phyloP scores from a whole-genome alignment of 352 stramenopile species.

The Blastocystis hominis region DNA sequence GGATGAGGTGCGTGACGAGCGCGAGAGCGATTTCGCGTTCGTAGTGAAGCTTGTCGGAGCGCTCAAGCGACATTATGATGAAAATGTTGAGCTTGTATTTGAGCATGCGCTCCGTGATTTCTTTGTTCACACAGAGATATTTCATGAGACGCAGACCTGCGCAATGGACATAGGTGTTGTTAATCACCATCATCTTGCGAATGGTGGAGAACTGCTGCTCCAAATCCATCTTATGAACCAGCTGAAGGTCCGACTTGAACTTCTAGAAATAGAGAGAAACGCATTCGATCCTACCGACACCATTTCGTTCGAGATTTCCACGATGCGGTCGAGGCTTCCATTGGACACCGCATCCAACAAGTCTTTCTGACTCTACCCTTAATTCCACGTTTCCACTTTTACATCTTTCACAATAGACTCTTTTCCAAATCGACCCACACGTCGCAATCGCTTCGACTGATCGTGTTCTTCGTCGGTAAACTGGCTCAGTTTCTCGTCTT shows the following conservation, averaged over 20 bases:
- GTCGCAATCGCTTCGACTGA: background rate
- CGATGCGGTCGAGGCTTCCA: background rate
- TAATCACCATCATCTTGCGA: conserved; percentile 1
- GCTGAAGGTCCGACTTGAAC: background rate
- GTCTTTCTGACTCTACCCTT: background rate
- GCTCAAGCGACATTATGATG: conserved; percentile 35
- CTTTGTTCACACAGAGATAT: conserved; percentile 15
- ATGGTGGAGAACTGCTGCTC: background rate
- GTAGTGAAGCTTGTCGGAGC: conserved; percentile 7
- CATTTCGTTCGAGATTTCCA: background rate
- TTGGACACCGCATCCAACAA: background rate
- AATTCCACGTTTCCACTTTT: background rate
- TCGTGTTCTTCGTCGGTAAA: background rate
- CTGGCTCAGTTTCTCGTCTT: background rate
- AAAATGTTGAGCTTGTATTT: conserved; percentile 31
- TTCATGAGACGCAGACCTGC: conserved; percentile 20
- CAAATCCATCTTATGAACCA: conserved; percentile 13
- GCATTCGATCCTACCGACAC: background rate
- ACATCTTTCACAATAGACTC: conserved; percentile 9
- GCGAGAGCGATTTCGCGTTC: background rate
- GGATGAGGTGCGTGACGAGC: background rate
- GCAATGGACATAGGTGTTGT: background rate
- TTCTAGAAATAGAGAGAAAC: background rate
- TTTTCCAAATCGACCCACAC: conserved; percentile 31
- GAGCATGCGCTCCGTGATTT: conserved; percentile 16